Conservation (phyloP, 179 eudicot genomes). For the Beta corolliflora region DNA sequence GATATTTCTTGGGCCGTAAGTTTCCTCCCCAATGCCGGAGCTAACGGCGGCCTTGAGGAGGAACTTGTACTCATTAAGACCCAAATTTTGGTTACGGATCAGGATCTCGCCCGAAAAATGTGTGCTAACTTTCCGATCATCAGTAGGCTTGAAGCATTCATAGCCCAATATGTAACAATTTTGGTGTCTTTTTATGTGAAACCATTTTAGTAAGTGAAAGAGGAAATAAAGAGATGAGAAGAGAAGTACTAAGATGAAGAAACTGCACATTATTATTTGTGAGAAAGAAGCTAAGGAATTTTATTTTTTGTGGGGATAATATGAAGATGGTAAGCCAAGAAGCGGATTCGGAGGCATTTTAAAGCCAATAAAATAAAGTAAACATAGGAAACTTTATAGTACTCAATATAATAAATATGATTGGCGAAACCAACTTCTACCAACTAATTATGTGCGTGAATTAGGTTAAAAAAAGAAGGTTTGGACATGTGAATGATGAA, state of each 20-base stretch:
- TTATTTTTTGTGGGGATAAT: neutral
- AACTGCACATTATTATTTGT: neutral
- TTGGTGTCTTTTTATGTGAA: constrained; percentile 32
- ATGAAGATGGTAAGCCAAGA: neutral
- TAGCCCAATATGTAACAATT: constrained; percentile 64
- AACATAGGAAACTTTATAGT: neutral
- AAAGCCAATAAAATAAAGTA: neutral
- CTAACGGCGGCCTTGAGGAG: constrained; percentile 72
- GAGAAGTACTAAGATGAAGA: constrained; percentile 30
- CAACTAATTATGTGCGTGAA: constrained; percentile 20
- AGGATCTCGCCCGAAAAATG: constrained; percentile 65
- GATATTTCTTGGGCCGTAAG: constrained; percentile 67
- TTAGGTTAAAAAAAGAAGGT: constrained; percentile 2
- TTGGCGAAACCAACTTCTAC: constrained; percentile 26
- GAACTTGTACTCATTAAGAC: constrained; percentile 75
- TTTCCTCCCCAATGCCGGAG: constrained; percentile 81
- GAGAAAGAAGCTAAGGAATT: constrained; percentile 5
- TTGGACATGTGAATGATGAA: constrained; percentile 17
- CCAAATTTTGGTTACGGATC: constrained; percentile 60
- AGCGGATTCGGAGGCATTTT: constrained; percentile 1
- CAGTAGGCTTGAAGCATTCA: constrained; percentile 66
- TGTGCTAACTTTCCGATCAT: constrained; percentile 66
- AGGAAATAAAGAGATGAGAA: constrained; percentile 37
- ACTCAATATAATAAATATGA: neutral
- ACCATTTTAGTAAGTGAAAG: constrained; percentile 29